These are phyloP conservation scores for Rugosomyces carneus DNA, from an alignment of 1,284 basidiomycete species.

Conservation along the genomic window DNA sequence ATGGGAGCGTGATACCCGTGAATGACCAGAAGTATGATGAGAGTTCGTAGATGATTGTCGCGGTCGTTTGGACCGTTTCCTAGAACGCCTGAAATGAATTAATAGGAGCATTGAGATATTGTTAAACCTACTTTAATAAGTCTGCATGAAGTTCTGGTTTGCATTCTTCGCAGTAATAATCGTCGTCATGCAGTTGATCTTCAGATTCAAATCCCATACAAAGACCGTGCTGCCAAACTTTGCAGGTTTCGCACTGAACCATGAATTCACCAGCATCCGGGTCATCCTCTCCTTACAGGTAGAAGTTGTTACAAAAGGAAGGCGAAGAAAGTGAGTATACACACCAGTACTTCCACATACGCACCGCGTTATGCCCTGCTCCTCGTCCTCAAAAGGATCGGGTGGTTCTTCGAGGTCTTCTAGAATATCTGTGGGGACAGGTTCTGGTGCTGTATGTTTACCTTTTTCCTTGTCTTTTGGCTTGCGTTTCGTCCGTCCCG, in stretches of 20 bases:
- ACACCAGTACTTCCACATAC: slow-evolving; percentile 86
- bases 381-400: slow-evolving; percentile 52
- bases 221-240: slow-evolving; percentile 96
- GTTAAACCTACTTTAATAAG: slow-evolving; percentile 60
- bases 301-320: slow-evolving; percentile 21
- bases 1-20: slow-evolving; percentile 68
- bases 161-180: slow-evolving; percentile 94
- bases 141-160: slow-evolving; percentile 82
- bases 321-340: slow-evolving; percentile 24
- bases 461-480: slow-evolving; percentile 46
- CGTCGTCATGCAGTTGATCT: slow-evolving; percentile 72
- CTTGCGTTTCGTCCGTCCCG: slow-evolving; percentile 46
- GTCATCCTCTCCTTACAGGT: slow-evolving; percentile 62
- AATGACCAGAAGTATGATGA: slow-evolving; percentile 36
- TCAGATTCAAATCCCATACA: slow-evolving; percentile 94
- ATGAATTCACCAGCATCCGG: slow-evolving; percentile 84
- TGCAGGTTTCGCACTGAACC: slow-evolving; percentile 97
- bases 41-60: slow-evolving; percentile 62
- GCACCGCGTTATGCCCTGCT: slow-evolving; percentile 88
- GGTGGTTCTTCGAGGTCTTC: slow-evolving; percentile 31
- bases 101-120: neutral
- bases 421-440: slow-evolving; percentile 23
- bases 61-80: slow-evolving; percentile 55
- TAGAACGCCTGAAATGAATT: slow-evolving; percentile 23
- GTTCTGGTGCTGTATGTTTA: slow-evolving; percentile 20